Percentiles rank a stretch among this genome's conserved stretches.
Evolutionary conservation across 345 rosid species (phyloP).

Genomic region (Rhizophora mangle): DNA sequence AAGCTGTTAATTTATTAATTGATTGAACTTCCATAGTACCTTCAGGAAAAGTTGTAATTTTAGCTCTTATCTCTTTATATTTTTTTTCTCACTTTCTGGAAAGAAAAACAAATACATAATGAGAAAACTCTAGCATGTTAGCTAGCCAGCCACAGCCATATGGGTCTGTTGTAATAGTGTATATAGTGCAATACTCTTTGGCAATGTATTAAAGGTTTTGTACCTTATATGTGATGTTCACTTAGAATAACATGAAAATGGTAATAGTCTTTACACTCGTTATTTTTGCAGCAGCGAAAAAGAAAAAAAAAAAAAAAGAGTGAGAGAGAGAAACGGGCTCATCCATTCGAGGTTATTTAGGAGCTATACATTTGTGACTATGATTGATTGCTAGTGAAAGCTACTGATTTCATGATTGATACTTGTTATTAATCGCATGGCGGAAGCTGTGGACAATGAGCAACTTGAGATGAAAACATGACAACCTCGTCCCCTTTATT

Average conservation of each 20-base stretch:
- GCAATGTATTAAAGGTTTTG: slow-evolving; percentile 26
- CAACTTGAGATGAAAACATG: slow-evolving; percentile 1
- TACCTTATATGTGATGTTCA: slow-evolving; percentile 8
- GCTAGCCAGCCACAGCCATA: slow-evolving; percentile 22
- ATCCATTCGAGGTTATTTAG: neutral
- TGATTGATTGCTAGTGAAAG: neutral
- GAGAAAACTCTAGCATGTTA: slow-evolving; percentile 10
- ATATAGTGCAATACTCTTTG: slow-evolving; percentile 33
- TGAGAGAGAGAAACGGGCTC: neutral
- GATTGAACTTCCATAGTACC: neutral
- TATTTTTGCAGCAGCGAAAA: neutral
- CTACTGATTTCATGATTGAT: neutral
- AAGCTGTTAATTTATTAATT: slow-evolving; percentile 38
- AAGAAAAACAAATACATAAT: slow-evolving; percentile 23
- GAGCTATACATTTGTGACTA: too few species aligned
- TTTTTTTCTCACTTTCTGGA: slow-evolving; percentile 14
- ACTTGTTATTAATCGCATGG: neutral
- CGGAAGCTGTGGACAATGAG: neutral
- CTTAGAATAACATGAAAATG: slow-evolving; percentile 21
- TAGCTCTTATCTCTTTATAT: slow-evolving; percentile 3
- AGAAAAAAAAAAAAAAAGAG: neutral
- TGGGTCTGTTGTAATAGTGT: slow-evolving; percentile 37
- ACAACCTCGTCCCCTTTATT: slow-evolving; percentile 4
- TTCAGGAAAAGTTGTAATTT: slow-evolving; percentile 8
- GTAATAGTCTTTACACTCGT: neutral